Base-by-base conservation (phyloP, 148 eudicot species). In the Vaccinium myrtillus region DNA sequence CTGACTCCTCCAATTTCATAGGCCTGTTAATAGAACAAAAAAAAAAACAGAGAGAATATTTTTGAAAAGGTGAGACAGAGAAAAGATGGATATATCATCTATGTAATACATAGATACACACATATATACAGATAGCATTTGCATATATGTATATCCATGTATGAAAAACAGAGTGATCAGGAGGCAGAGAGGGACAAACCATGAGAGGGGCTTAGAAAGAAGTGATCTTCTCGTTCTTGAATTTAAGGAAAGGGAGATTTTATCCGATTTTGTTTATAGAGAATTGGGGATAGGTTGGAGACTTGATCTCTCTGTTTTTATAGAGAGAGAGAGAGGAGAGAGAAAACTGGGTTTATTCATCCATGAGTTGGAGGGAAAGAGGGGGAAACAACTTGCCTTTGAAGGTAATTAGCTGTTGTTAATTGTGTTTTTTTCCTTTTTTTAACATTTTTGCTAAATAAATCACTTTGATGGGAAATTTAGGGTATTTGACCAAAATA, bases 1-100 rank as follows among this genome's bases (percentile, higher is more conserved):
- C 8, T 73, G 27, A 82, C 79, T 1, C 65, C 79, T 71, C 46
- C 69, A 82, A 46, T 76, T 73, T 71, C 84, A 19, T 51, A 73
- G 2, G 46, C 78, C 84, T 82, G 84, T 30, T n/a, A 70, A 50
- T n/a, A 14, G 5, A 74, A 5, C 10, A 36, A 39, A 74, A 15
- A 11, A 74, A 18, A 46, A 18, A 10, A n/a, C n/a, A 74, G 9
- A 43, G 46, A n/a, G 46, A 43, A 43, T 43, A 43, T 43, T 43
- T 23, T 27, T 69, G 6, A 69, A 69, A 69, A 69, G 19, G 18
- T 27, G 43, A 69, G 74, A 25, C 30, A 69, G 1, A 13, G 74
- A 69, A 13, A 61, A 61, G 5, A 69, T 69, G 2, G 13, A 4
- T 69, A 69, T 3, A 25, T 69, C 7, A 27, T 27, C 36, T n/a